Base-by-base conservation (phyloP, 1,284 basidiomycete genomes). In the Cystobasidiaceae sp. region DNA sequence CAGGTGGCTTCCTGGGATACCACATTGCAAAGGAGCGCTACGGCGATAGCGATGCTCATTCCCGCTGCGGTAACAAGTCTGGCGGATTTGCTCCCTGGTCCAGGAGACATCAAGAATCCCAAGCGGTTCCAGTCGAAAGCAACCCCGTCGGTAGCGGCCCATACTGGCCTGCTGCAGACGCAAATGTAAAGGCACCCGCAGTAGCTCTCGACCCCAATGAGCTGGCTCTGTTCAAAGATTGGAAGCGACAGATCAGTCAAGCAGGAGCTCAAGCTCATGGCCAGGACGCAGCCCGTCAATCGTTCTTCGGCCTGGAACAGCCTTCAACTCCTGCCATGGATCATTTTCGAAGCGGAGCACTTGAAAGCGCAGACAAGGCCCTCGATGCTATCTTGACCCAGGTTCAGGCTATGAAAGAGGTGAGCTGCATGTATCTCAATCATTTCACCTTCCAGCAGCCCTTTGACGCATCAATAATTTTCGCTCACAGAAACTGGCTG, bases 321-420 rank as follows among this genome's bases (percentile, higher is more conserved):
- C 23, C 51, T 19, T 33, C 33, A 6, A 17, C 30, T 41, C 51
- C 50, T 32, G 30, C 32, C 9, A 27, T 45, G 13, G 63, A 51
- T 4, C 11, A 27, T 28, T 33, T 58, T 27, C 48, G 49, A 37
- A 56, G 44, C 19, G 17, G 27, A 9, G 63, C 63, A 15, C 46
- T 66, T 15, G 63, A 66, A 34, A 66, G 46, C 30, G 63, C 63
- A 15, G 63, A 66, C 32, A 66, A 44, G 48, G 63, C 63, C 28
- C 39, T 66, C 17, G 63, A 66, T 44, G 55, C 55, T n/a, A 21
- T 66, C n/a, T 21, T 66, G 13, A 48, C 51, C 1, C 63, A 66
- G 45, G 63, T 66, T 9, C 32, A 46, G 17, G 43, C 15, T 1
- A 48, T 66, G 44, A 66, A 66, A 32, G 56, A 66, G 63, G 63